Evolutionary conservation across 2,329 filamentous ascomycete genomes (phyloP), one percentile per base, ranked within the genome.

Genomic region (Hypocreales sp.): DNA sequence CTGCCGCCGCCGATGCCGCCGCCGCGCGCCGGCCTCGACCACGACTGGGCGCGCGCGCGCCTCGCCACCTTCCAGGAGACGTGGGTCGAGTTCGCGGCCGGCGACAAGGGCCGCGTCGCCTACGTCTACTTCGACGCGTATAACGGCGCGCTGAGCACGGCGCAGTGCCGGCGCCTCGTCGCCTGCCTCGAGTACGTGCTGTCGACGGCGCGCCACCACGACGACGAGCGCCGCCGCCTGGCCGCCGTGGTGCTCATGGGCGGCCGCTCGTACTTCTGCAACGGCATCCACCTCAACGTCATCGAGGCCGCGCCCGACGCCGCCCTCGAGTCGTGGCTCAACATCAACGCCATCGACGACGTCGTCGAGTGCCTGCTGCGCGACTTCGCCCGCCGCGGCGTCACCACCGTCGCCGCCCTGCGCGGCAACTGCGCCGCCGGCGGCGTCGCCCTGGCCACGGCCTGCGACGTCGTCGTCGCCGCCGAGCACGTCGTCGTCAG

Each of bases 321-420:
- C 4, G 40, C 52, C 0, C 34, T 45, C 7, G 54, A 57, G 35
- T 56, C 54, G 7, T 58, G 53, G 53, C 38, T 44, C 22, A 58
- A 56, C 37, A 58, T 58, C 47, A 58, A 57, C 32, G 48, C 51
- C 28, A 58, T 58, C 36, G 44, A 58, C 31, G 53, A 57, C 33
- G 47, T 56, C 10, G 46, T 55, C 1, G 40, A 55, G 25, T 45
- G 48, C 24, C 34, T 58, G 1, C 38, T 58, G 5, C 42, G 51
- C 16, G 48, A 53, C 10, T 50, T 58, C 18, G 49, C 53, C 2
- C 27, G 35, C 11, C 40, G 42, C 5, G 40, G 40, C 25, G 51
- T 58, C 28, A 36, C 46, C 17, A 57, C 54, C 5, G 35, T 57
- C 5, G 50, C 54, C 14, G 53, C 49, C 5, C 32, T 57, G 8